These are phyloP conservation scores for Emiliania huxleyi DNA, from an alignment of 78 protist genomes.

Conservation along the genomic window DNA sequence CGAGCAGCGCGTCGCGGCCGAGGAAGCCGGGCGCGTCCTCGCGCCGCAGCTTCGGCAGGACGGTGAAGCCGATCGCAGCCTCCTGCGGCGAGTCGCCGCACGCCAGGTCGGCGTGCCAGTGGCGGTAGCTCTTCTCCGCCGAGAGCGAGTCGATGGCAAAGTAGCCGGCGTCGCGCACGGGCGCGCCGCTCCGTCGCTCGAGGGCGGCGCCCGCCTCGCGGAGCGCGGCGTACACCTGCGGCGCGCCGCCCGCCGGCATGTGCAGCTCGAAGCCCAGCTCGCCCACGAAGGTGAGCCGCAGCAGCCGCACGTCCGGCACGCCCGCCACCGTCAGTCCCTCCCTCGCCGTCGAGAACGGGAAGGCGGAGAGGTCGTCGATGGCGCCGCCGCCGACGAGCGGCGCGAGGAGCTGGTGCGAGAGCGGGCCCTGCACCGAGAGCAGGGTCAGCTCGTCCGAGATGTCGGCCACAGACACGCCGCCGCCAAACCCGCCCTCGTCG, in stretches of 20 bases:
- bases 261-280: slow-evolving; percentile 44
- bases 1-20: not conserved
- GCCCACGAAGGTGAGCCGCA: slow-evolving; percentile 40
- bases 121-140: slow-evolving; percentile 23
- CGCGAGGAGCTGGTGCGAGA: not conserved
- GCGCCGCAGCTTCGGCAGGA: not conserved
- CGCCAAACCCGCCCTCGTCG: not conserved
- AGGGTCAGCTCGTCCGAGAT: not conserved
- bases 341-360: not conserved
- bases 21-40: not conserved
- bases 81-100: not conserved
- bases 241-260: not conserved
- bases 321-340: not conserved
- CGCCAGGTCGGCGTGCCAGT: slow-evolving; percentile 19
- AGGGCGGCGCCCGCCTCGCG: not conserved
- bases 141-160: slow-evolving; percentile 23
- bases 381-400: slow-evolving; percentile 16
- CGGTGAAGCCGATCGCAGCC: slow-evolving; percentile 33
- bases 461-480: not conserved
- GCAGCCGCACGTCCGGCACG: not conserved
- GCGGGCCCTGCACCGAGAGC: slow-evolving; percentile 28
- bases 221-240: not conserved
- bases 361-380: not conserved
- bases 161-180: slow-evolving; percentile 21
- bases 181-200: not conserved